Base-by-base conservation (phyloP, 441 rosid genomes). In the Euphorbia celastroides region DNA sequence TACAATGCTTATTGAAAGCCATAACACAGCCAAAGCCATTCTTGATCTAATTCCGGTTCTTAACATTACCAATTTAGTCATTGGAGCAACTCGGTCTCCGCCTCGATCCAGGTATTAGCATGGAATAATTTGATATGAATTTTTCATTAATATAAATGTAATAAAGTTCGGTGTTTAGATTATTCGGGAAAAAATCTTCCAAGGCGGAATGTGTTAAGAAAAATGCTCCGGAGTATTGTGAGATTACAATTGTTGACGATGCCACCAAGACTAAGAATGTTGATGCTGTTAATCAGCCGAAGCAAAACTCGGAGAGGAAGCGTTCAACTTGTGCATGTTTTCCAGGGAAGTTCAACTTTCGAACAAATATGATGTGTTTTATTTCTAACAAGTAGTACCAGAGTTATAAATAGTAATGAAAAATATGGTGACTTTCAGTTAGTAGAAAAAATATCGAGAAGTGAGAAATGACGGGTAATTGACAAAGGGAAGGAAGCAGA, bases 31-130 rank as follows among this genome's bases (percentile, higher is more conserved):
- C n/a, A 78, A 83, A 77, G 81, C 90, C 41, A 70, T 87, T 66
- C 75, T 83, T n/a, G 83, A 81, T 54, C 87, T 87, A 36, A 87
- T 87, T 36, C 80, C 93, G 44, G 83, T 85, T 55, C 83, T 83
- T 65, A 83, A 85, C 73, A 78, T 87, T 34, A 77, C 81, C 50
- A 72, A 66, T 60, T 86, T 87, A 41, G 84, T 87, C 73, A 77
- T 87, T 16, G 90, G 93, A 73, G 62, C 77, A 11, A 83, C 80
- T 52, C 55, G 63, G 11, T 11, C 31, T 13, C 59, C 66, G 0
- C 84, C 82, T 46, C 58, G 25, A 56, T 71, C 88, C 20, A 76
- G 84, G 88, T 83, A 67, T 16, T 28, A 32, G 20, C 27, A 48
- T 48, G 54, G 54, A 48, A 20, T 17, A 48, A 48, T 19, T n/a